phyloP scores from a whole-genome alignment of 495 filamentous ascomycete genomes.

The Astrothelium subdiscretum region DNA sequence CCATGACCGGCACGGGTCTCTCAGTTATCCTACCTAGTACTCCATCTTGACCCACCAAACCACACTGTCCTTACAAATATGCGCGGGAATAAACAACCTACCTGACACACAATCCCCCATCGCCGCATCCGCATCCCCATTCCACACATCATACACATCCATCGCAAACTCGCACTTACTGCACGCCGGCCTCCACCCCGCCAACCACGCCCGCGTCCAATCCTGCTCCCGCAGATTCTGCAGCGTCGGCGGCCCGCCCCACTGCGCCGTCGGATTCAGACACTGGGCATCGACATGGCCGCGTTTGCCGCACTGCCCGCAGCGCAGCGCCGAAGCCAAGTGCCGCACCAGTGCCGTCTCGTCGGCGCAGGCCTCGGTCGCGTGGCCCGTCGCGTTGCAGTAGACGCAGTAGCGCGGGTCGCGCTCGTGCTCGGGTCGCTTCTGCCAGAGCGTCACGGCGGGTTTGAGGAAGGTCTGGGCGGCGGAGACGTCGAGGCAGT shows the following conservation, averaged over 20 bases:
- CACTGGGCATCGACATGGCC: background rate
- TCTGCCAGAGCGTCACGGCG: background rate
- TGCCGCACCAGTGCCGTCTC: background rate
- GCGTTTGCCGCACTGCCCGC: background rate
- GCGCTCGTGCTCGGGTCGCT: background rate
- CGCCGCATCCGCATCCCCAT: background rate
- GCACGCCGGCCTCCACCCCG: background rate
- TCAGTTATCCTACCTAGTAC: background rate
- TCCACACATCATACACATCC: background rate
- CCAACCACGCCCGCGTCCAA: background rate
- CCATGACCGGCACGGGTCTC: background rate
- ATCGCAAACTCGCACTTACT: constrained; percentile 1
- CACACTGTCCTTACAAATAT: background rate
- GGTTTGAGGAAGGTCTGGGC: constrained; percentile 3
- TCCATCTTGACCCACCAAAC: constrained; percentile 1
- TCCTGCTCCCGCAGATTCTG: background rate
- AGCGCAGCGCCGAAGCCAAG: background rate
- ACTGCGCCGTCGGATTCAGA: background rate
- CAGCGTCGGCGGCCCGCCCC: background rate
- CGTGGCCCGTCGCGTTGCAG: background rate
- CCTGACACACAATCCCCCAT: background rate
- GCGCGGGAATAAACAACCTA: background rate
- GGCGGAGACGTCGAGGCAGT: background rate
- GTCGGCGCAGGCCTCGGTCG: background rate
- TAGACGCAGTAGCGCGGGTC: background rate